These are phyloP conservation scores for Porcisia hertigi DNA, from an alignment of 208 protist species.

Conservation along the genomic window DNA sequence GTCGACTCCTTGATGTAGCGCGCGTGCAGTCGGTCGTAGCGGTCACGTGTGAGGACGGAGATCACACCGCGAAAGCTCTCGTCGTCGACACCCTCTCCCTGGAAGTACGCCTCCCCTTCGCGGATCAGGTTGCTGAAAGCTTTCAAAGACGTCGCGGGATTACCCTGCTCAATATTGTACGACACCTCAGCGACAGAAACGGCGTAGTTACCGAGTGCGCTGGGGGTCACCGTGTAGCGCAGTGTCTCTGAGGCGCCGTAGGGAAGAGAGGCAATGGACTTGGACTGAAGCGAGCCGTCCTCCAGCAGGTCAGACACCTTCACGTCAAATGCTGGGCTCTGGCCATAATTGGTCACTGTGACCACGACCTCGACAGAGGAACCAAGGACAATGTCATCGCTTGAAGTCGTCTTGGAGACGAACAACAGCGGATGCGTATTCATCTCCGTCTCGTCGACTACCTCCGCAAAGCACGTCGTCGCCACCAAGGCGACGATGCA, in stretches of 20 bases:
- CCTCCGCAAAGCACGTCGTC: conserved; percentile 29
- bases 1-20: conserved; percentile 76
- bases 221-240: conserved; percentile 75
- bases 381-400: conserved; percentile 76
- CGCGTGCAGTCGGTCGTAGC: conserved; percentile 79
- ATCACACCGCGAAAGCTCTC: conserved; percentile 81
- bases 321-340: conserved; percentile 77
- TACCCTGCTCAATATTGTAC: conserved; percentile 75
- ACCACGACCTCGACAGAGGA: conserved; percentile 72
- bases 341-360: conserved; percentile 79
- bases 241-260: conserved; percentile 64
- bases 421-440: conserved; percentile 67
- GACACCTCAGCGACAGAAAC: conserved; percentile 68
- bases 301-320: conserved; percentile 63
- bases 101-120: conserved; percentile 76
- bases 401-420: conserved; percentile 76
- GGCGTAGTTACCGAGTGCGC: conserved; percentile 65
- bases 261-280: conserved; percentile 53
- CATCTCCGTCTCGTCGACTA: conserved; percentile 20
- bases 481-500: conserved; percentile 27
- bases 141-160: conserved; percentile 37
- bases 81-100: conserved; percentile 75
- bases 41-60: conserved; percentile 80
- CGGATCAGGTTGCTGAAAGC: conserved; percentile 86
- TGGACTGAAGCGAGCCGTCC: conserved; percentile 50